Evolutionary conservation across 306 rosid species (phyloP), one percentile per base, ranked within the genome.

Genomic region (Acacia melanoxylon): DNA sequence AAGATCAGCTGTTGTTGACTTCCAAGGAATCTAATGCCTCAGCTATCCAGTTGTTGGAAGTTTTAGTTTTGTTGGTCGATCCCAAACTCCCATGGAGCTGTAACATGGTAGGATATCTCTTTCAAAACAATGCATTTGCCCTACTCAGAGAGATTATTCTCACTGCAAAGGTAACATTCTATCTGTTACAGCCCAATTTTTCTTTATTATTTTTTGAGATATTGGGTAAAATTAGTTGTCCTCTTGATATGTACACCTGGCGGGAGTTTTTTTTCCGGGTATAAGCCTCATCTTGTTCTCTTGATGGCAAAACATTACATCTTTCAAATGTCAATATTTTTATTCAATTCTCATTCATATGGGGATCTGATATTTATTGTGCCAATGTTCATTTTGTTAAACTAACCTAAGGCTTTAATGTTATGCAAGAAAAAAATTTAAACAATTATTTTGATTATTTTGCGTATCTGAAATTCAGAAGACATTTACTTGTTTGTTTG

Each of bases 31-130:
- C 88, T 75, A 83, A 77, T 81, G 75, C 72, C 68, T 76, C 92
- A 35, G 83, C 89, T 31, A 82, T 89, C 78, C 82, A 93, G 14
- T 85, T 95, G 80, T 83, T 93, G 82, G 99, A 95, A 81, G 86
- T 91, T 54, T 83, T 89, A 76, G 90, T 84, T 81, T 74, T 90
- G 86, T 86, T 95, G 90, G 62, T 90, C 59, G 90, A 93, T 87
- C 89, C 86, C 44, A 84, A 90, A 78, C 90, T 93, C 75, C 98
- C 99, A 48, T 95, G 99, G 99, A 89, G 84, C 90, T 95, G 98
- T 83, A 87, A 85, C 83, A 88, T 82, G 79, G 91, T 93, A 72
- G 86, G 88, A 83, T 86, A 88, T 90, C 89, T 91, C 41, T 87
- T 89, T 80, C 93, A 89, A 87, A 93, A 89, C 76, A 92, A 87